Evolutionary conservation across 495 filamentous ascomycete genomes (phyloP).

Genomic region (Niebla homalea): DNA sequence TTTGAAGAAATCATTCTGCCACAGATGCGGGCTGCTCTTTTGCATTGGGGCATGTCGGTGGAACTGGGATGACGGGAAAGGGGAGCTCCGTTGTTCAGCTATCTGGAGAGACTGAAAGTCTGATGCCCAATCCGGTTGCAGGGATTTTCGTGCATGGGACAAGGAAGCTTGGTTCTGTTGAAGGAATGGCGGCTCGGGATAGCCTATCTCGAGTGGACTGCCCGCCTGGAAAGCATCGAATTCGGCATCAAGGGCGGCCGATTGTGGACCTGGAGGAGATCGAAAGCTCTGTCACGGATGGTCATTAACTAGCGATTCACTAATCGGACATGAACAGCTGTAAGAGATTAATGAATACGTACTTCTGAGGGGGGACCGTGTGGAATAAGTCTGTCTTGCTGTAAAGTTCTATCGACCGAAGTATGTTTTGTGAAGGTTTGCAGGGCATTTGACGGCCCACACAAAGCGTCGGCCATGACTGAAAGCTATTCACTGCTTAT

Average conservation of each 20-base stretch:
- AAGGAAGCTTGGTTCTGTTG: slow-evolving; percentile 7
- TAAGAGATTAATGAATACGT: background rate
- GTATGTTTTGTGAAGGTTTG: slow-evolving; percentile 75
- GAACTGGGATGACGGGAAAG: slow-evolving; percentile 24
- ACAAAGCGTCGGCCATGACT: slow-evolving; percentile 68
- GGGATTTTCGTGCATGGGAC: slow-evolving; percentile 12
- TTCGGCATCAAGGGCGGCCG: slow-evolving; percentile 49
- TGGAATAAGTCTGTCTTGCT: slow-evolving; percentile 62
- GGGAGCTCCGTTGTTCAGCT: slow-evolving; percentile 22
- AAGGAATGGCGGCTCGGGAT: slow-evolving; percentile 5
- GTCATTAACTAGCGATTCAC: slow-evolving; percentile 14
- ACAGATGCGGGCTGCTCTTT: slow-evolving; percentile 23
- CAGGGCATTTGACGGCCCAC: slow-evolving; percentile 80
- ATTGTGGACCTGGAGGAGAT: slow-evolving; percentile 37
- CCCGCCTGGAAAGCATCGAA: slow-evolving; percentile 61
- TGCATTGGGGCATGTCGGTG: slow-evolving; percentile 22
- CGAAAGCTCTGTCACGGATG: slow-evolving; percentile 42
- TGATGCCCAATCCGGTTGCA: slow-evolving; percentile 29
- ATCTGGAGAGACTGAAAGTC: slow-evolving; percentile 39
- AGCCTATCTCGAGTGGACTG: slow-evolving; percentile 22
- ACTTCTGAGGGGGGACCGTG: slow-evolving; percentile 45
- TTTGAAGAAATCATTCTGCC: slow-evolving; percentile 43
- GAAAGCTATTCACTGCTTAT: slow-evolving; percentile 1
- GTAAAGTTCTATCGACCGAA: slow-evolving; percentile 61
- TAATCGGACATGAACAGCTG: background rate